Evolutionary conservation across 2,329 filamentous ascomycete species (phyloP), one percentile per base, ranked within the genome.

Genomic region (Neofusicoccum sp.): DNA sequence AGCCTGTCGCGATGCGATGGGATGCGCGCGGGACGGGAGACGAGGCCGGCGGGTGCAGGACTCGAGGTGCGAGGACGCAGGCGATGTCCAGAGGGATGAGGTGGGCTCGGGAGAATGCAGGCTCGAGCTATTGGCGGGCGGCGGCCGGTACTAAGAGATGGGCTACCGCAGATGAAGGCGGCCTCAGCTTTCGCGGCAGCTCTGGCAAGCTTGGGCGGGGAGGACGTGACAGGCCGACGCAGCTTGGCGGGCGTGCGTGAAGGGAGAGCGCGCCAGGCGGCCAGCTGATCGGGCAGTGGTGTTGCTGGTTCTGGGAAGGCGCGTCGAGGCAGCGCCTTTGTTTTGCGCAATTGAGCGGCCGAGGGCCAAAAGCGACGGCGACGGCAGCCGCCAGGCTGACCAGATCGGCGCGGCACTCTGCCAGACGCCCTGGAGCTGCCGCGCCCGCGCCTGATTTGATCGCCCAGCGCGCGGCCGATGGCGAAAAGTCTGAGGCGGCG

Each of bases 91-190:
- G 51, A 41, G 57, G 57, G 57, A 59, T 59, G 43, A 59, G 34
- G 57, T 48, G 43, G 57, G 44, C 36, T 49, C 57, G 45, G 47
- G 43, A 59, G 57, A 33, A 43, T 34, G 54, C 40, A 36, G 54
- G 54, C 54, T 47, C 43, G 26, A 59, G 57, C 43, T 59, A 59
- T 41, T 59, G 57, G 57, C 28, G 57, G 57, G 45, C 57, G 45
- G 57, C 51, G 51, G 51, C 36, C 51, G 51, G 51, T 43, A 31
- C 51, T 56, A 56, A 28, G 26, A 34, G 51, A 43, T 40, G 36
- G 36, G 51, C 38, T 30, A 36, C 36, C 40, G 30, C 28, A 54
- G 51, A 56, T 56, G 54, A 36, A 58, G 24, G 26, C 54, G 43
- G 54, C 54, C 54, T 58, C 54, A 58, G 51, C 51, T 56, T 40